phyloP scores from a whole-genome alignment of 2,329 filamentous ascomycete genomes.

The Elsinoe ampelina region DNA sequence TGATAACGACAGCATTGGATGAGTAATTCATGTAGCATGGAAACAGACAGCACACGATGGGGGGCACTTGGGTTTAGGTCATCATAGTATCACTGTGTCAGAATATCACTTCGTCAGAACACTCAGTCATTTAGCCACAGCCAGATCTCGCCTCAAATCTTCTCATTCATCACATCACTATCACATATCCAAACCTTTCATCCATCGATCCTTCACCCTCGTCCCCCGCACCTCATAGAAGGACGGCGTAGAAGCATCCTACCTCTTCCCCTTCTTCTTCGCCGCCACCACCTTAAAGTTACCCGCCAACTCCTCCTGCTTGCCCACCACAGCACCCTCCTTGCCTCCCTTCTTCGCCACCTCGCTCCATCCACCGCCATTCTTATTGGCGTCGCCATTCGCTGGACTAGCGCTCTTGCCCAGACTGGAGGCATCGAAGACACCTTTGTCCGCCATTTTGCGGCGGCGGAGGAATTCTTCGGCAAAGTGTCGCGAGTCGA shows the following conservation, averaged over 20 bases:
- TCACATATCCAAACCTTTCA: background rate
- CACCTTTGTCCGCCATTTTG: constrained; percentile 84
- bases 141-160: no score
- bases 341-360: constrained; percentile 81
- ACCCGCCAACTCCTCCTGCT: constrained; percentile 38
- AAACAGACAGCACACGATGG: no score
- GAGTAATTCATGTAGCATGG: no score
- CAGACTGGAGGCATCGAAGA: constrained; percentile 54
- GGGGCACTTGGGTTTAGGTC: no score
- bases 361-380: constrained; percentile 76
- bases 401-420: constrained; percentile 48
- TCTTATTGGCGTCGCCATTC: constrained; percentile 33
- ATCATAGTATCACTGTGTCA: no score
- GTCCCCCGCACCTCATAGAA: background rate
- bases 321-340: constrained; percentile 24
- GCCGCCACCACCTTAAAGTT: constrained; percentile 84
- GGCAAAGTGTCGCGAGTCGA: constrained; percentile 87
- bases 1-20: no score
- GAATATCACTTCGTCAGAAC: no score
- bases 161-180: no score
- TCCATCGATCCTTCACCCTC: background rate
- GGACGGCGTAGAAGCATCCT: background rate
- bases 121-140: no score
- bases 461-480: constrained; percentile 91
- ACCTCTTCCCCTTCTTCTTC: constrained; percentile 69